These are phyloP conservation scores for Saussurea involucrata DNA, from an alignment of 129 eudicot genomes.

Conservation along the genomic window DNA sequence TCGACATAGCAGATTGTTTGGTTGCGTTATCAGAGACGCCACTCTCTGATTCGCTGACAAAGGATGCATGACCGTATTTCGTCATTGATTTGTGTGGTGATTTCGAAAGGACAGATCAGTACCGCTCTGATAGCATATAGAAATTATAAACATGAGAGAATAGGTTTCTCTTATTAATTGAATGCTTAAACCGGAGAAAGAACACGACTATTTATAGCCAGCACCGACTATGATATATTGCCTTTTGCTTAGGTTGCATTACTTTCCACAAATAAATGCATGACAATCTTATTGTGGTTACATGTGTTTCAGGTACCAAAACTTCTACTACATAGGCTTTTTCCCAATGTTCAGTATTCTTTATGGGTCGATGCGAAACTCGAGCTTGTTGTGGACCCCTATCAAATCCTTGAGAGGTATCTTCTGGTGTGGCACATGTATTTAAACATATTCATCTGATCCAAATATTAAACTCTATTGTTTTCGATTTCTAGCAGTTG, in stretches of 20 bases:
- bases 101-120: too few species aligned
- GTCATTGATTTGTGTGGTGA: too few species aligned
- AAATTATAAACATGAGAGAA: too few species aligned
- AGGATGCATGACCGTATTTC: too few species aligned
- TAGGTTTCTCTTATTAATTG: too few species aligned
- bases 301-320: slow-evolving; percentile 59
- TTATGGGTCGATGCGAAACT: slow-evolving; percentile 94
- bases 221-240: not conserved
- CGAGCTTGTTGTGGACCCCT: slow-evolving; percentile 86
- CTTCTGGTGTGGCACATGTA: not conserved
- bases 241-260: not conserved
- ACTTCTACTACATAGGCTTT: slow-evolving; percentile 84
- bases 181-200: too few species aligned
- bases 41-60: too few species aligned
- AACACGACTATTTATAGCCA: too few species aligned
- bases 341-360: slow-evolving; percentile 71
- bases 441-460: not conserved
- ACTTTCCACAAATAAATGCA: not conserved
- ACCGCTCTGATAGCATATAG: too few species aligned
- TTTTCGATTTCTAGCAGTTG: not conserved
- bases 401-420: slow-evolving; percentile 88
- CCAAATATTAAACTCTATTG: not conserved
- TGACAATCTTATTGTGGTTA: not conserved
- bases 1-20: too few species aligned
- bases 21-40: too few species aligned